A percentile compares a stretch with the other conserved stretches of the same genome.
phyloP scores from a whole-genome alignment of 257 asterid genomes.

The Schizonepeta tenuifolia region DNA sequence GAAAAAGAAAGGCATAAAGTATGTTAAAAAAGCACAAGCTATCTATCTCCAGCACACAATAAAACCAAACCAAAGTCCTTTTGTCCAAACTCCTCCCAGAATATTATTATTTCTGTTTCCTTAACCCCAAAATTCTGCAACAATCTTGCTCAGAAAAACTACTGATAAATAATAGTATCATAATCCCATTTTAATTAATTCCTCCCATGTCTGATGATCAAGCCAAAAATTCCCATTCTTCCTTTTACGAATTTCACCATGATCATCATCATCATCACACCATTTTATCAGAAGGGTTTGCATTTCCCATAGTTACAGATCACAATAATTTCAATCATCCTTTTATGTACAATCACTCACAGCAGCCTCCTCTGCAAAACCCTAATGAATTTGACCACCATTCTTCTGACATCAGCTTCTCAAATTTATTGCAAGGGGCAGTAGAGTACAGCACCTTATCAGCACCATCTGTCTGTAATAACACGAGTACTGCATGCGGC shows the following conservation, averaged over 20 bases:
- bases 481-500: slow-evolving; percentile 24
- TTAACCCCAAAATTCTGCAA: slow-evolving; percentile 13
- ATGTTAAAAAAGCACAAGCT: slow-evolving; percentile 41
- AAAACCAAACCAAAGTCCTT: slow-evolving; percentile 37
- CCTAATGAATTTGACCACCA: slow-evolving; percentile 33
- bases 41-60: slow-evolving; percentile 36
- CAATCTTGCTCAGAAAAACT: neutral
- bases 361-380: slow-evolving; percentile 34
- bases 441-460: slow-evolving; percentile 57
- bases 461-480: slow-evolving; percentile 10
- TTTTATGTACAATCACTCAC: slow-evolving; percentile 40
- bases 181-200: neutral
- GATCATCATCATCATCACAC: slow-evolving; percentile 35
- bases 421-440: slow-evolving; percentile 53
- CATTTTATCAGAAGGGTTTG: slow-evolving; percentile 38
- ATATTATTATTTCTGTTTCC: slow-evolving; percentile 8
- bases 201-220: slow-evolving; percentile 54
- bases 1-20: slow-evolving; percentile 32
- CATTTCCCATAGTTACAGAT: slow-evolving; percentile 51
- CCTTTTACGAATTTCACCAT: slow-evolving; percentile 37
- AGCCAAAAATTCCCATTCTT: slow-evolving; percentile 31
- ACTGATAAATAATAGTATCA: neutral
- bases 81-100: slow-evolving; percentile 28
- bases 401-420: slow-evolving; percentile 41
- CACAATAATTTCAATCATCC: slow-evolving; percentile 27